Conservation (phyloP, 805 yeast genomes). For the Naumovozyma baii region DNA sequence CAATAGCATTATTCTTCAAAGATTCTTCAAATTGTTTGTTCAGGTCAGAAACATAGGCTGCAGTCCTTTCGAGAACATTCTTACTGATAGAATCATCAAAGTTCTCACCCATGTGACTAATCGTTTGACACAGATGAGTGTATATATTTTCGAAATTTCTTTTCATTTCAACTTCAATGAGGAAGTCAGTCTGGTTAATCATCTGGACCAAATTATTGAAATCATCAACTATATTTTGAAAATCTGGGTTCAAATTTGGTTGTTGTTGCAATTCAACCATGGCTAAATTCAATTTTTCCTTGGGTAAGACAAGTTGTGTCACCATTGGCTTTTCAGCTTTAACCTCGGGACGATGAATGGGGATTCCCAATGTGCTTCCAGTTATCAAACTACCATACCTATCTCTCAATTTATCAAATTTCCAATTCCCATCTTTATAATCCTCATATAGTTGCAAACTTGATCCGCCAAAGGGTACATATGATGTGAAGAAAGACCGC, state of each 20-base stretch:
- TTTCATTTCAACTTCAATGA: conserved; percentile 17
- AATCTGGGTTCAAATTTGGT: neutral
- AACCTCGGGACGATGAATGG: conserved; percentile 6
- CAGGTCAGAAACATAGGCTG: conserved; percentile 12
- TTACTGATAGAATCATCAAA: conserved; percentile 10
- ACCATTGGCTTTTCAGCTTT: neutral
- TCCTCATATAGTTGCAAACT: conserved; percentile 42
- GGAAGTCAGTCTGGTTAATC: conserved; percentile 30
- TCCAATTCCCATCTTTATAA: conserved; percentile 9
- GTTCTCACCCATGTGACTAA: conserved; percentile 11
- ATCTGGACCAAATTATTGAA: conserved; percentile 29
- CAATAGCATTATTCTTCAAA: conserved; percentile 38
- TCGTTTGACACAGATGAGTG: conserved; percentile 7
- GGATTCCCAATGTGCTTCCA: conserved; percentile 15
- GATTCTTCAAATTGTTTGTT: conserved; percentile 17
- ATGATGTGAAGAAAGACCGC: conserved; percentile 52
- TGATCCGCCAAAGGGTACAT: conserved; percentile 58
- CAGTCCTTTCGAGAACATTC: conserved; percentile 10
- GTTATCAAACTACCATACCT: conserved; percentile 19
- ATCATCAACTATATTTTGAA: neutral
- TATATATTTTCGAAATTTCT: conserved; percentile 10
- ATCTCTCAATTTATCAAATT: conserved; percentile 17
- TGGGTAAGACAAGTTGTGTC: neutral
- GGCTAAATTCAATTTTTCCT: no score
- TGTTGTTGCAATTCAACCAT: neutral